Percentiles rank a stretch among this genome's conserved stretches.
Evolutionary conservation across 352 stramenopile genomes (phyloP).

Genomic region (Elongisporangium senticosum): DNA sequence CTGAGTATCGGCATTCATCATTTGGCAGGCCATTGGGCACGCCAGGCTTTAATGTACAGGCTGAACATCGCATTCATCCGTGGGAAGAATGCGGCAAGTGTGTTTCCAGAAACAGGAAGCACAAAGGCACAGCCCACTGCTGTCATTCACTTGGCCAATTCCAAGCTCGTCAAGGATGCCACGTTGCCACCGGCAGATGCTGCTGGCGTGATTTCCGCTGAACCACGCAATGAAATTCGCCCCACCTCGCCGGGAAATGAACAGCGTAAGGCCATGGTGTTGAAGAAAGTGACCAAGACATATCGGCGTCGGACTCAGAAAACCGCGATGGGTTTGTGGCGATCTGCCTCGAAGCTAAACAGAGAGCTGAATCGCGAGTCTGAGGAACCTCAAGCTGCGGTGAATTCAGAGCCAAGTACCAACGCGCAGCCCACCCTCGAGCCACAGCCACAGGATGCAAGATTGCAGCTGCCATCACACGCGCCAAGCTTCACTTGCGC

Average conservation of each 20-base stretch:
- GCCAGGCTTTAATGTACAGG: neutral
- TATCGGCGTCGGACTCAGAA: neutral
- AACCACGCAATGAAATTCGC: neutral
- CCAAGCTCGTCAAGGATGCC: neutral
- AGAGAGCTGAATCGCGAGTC: neutral
- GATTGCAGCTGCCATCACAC: neutral
- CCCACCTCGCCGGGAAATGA: neutral
- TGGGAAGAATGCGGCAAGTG: slow-evolving; percentile 6
- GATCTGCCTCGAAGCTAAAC: neutral
- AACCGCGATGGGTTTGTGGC: neutral
- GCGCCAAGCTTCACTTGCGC: slow-evolving; percentile 30
- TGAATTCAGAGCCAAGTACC: neutral
- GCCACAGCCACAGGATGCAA: neutral
- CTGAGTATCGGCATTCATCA: slow-evolving; percentile 8
- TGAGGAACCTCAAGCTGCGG: neutral
- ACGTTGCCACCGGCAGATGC: neutral
- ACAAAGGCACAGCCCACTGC: slow-evolving; percentile 4
- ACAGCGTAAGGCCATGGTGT: neutral
- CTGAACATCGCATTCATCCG: neutral
- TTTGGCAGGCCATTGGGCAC: neutral
- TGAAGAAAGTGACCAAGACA: neutral
- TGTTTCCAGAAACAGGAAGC: neutral
- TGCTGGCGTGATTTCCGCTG: neutral
- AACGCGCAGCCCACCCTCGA: neutral
- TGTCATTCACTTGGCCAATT: slow-evolving; percentile 2